Evolutionary conservation across 2,329 filamentous ascomycete species (phyloP).

Genomic region (Beauveria sp.): DNA sequence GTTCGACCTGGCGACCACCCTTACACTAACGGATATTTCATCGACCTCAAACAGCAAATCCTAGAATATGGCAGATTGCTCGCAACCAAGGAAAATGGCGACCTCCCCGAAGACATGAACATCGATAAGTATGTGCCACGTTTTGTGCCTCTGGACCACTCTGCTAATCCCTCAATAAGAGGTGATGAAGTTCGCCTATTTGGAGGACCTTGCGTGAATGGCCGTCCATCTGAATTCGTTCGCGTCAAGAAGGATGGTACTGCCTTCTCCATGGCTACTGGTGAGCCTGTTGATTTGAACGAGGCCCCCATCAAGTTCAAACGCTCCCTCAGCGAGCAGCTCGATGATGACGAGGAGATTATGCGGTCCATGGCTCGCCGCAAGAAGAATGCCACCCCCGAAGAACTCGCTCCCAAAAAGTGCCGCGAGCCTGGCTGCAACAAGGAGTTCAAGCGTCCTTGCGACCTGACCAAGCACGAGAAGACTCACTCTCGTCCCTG

Average conservation of each 20-base stretch:
- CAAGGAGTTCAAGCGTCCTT: conserved; percentile 94
- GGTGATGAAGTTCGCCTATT: conserved; percentile 68
- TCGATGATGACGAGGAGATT: conserved; percentile 73
- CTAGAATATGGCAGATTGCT: conserved; percentile 82
- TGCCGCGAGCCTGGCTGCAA: conserved; percentile 70
- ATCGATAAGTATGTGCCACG: conserved; percentile 45
- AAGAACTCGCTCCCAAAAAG: conserved; percentile 72
- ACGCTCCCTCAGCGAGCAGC: conserved; percentile 59
- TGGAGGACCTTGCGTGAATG: conserved; percentile 74
- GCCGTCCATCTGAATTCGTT: conserved; percentile 75
- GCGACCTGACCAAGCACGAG: conserved; percentile 94
- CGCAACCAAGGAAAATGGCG: conserved; percentile 61
- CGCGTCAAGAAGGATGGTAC: conserved; percentile 74
- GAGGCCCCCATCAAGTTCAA: conserved; percentile 49
- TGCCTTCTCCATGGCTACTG: conserved; percentile 68
- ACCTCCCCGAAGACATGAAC: conserved; percentile 50
- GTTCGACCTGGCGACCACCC: conserved; percentile 76
- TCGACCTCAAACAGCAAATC: conserved; percentile 93
- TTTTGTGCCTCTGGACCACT: conserved; percentile 21
- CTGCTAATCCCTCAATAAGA: conserved; percentile 25
- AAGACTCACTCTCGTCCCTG: conserved; percentile 95
- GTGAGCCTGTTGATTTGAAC: conserved; percentile 51
- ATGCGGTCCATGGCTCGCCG: conserved; percentile 90
- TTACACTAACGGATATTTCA: conserved; percentile 93
- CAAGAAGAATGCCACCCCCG: conserved; percentile 84